Conservation (phyloP, 1,139 yeast species). For the Debaryomycetaceae sp. region DNA sequence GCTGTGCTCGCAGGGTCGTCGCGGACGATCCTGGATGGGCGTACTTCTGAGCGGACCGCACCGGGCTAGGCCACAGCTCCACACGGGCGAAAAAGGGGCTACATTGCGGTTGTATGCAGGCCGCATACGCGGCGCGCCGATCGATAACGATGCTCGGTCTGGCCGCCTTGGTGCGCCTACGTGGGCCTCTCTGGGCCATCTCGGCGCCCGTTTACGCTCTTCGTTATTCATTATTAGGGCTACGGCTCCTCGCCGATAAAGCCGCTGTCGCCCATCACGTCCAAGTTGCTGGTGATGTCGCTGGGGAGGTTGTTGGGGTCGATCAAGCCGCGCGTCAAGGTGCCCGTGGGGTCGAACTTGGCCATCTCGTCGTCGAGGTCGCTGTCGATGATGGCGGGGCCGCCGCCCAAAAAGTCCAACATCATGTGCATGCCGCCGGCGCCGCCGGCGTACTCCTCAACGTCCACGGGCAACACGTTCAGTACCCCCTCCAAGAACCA, state of each 20-base stretch:
- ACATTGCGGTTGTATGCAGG: not conserved
- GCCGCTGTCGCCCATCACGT: conserved; percentile 42
- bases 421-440: conserved; percentile 87
- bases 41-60: too few relatives aligned
- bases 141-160: too few relatives aligned
- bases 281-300: conserved; percentile 46
- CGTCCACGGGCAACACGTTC: conserved; percentile 77
- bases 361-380: conserved; percentile 42
- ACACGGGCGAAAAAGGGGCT: not conserved
- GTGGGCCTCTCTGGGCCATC: too few relatives aligned
- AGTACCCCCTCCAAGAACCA: conserved; percentile 96
- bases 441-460: conserved; percentile 79
- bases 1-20: too few relatives aligned
- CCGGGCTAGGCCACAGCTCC: not conserved
- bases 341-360: conserved; percentile 40
- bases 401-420: conserved; percentile 81
- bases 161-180: too few relatives aligned
- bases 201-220: not conserved
- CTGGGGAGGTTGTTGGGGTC: conserved; percentile 57
- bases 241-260: conserved; percentile 19
- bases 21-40: too few relatives aligned
- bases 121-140: not conserved
- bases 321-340: conserved; percentile 38
- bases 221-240: conserved; percentile 8
- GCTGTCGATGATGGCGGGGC: conserved; percentile 45